Conservation (phyloP, 2,329 filamentous ascomycete genomes). For the Penicillium sp. region DNA sequence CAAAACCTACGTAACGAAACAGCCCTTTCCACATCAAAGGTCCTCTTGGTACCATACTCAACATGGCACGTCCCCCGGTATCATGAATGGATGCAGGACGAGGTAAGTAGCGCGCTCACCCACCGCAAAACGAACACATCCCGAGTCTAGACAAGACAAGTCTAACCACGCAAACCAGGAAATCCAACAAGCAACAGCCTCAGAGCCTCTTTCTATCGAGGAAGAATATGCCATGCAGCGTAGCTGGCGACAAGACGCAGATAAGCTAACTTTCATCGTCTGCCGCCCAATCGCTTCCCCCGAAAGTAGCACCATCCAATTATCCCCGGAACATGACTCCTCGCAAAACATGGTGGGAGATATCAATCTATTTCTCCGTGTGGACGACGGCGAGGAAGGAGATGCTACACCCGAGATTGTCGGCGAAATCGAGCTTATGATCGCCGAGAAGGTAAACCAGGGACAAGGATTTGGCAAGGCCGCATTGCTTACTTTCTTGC, state of each 20-base stretch:
- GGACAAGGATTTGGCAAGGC: conserved; percentile 66
- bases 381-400: conserved; percentile 54
- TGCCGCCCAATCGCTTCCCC: conserved; percentile 56
- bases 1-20: neutral
- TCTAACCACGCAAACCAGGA: conserved; percentile 41
- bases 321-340: conserved; percentile 54
- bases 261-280: conserved; percentile 92
- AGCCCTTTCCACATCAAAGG: conserved; percentile 68
- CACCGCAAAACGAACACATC: neutral
- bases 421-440: conserved; percentile 86
- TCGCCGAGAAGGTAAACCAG: conserved; percentile 62
- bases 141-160: neutral
- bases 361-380: conserved; percentile 77
- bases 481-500: conserved; percentile 67
- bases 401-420: conserved; percentile 44
- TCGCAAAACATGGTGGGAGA: conserved; percentile 66
- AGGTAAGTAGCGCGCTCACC: conserved; percentile 44
- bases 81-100: conserved; percentile 89
- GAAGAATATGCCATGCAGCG: conserved; percentile 89
- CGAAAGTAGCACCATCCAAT: neutral
- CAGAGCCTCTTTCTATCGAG: conserved; percentile 74
- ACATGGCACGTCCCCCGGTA: conserved; percentile 79
- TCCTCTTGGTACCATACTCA: conserved; percentile 83
- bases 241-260: conserved; percentile 78
- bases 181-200: conserved; percentile 83